Base-by-base conservation (phyloP, 2,329 filamentous ascomycete species). In the Monilinia fructigena region DNA sequence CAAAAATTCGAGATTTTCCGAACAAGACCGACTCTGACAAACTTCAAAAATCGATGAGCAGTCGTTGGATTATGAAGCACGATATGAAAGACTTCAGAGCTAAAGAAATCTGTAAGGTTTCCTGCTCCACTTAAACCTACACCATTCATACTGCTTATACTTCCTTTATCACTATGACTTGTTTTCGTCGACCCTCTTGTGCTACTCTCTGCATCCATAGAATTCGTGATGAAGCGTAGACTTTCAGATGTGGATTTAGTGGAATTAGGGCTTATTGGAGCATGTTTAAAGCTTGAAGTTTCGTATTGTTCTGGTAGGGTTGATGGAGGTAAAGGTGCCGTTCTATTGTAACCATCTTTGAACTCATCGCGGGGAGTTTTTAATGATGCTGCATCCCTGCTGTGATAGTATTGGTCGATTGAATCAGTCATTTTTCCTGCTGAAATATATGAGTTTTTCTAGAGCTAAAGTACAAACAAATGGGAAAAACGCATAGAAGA, bases 1-100 rank as follows among this genome's bases (percentile, higher is more conserved):
- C 28, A 84, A 75, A 64, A 83, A 84, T 65, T 81, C 82, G 66
- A 86, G 76, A 67, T 84, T 82, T 63, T 84, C 80, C 1, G 78
- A 80, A 65, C 79, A 80, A 45, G 81, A 78, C 42, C 78, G 76
- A 40, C 74, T 78, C 58, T 81, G 79, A n/a, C 83, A 82, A 84
- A 86, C 54, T 78, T 79, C 65, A 80, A 77, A 26, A 86, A 74
- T 42, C 81, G 79, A 66, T 80, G 77, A 1, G 79, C 79, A 0
- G 82, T 82, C 4, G 76, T 77, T 0, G 81, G 80, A 68, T 84
- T 81, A 68, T 80, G 78, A 58, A 86, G 77, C 1, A 82, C 82
- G 69, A 82, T 76, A 55, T 81, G 79, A 65, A 86, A 82, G 31
- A 82, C 79, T 35, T 84, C 82, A 5, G 76, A 75, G 28, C 81